These are phyloP conservation scores for Ceraceosorus guamensis DNA, from an alignment of 1,284 basidiomycete species.

Conservation along the genomic window DNA sequence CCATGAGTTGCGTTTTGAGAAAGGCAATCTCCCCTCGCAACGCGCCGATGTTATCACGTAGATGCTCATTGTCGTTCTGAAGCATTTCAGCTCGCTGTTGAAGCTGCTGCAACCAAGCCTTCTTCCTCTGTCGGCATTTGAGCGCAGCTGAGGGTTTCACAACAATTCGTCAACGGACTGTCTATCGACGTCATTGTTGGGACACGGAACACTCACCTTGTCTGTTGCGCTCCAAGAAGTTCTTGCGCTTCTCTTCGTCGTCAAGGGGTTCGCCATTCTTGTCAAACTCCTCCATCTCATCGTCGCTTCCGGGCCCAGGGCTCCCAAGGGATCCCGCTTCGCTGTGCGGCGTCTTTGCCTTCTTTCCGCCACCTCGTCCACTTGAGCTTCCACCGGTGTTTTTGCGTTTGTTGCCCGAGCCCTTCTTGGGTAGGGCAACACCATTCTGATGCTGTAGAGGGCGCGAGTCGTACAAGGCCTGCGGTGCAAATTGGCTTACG, in stretches of 20 bases:
- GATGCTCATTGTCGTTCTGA: conserved; percentile 84
- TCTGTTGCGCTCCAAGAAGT: conserved; percentile 45
- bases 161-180: no score
- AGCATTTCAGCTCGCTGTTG: conserved; percentile 90
- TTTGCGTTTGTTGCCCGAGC: conserved; percentile 5
- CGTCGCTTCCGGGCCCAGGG: conserved; percentile 18
- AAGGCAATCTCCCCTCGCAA: conserved; percentile 54
- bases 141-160: conserved; percentile 75
- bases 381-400: not conserved
- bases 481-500: conserved; percentile 15
- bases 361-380: not conserved
- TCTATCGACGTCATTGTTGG: no score
- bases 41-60: conserved; percentile 56
- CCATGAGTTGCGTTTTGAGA: conserved; percentile 39
- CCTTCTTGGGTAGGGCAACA: not conserved
- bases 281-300: conserved; percentile 11
- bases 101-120: conserved; percentile 87
- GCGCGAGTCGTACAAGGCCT: conserved; percentile 9
- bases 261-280: conserved; percentile 37
- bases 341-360: not conserved
- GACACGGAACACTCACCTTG: conserved; percentile 16
- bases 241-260: conserved; percentile 42
- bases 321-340: conserved; percentile 1
- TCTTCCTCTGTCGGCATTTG: conserved; percentile 97
- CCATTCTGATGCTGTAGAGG: conserved; percentile 2